phyloP scores from a whole-genome alignment of 73 alveolate genomes.

The Urostyla sp. region DNA sequence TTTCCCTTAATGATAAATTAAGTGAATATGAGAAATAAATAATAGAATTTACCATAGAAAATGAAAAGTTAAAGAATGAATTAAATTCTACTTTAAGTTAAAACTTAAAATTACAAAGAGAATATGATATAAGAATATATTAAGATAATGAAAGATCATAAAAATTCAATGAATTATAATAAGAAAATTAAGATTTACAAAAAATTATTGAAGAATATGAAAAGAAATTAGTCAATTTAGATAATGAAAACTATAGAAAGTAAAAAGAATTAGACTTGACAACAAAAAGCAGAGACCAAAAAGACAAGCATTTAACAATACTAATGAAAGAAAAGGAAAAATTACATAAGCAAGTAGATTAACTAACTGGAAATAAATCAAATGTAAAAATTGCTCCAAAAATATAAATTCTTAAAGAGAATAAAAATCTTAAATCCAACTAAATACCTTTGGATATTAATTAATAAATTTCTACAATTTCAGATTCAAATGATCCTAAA shows the following conservation, averaged over 20 bases:
- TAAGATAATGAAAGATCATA: background rate
- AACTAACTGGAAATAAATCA: slow-evolving; percentile 6
- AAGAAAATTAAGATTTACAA: background rate
- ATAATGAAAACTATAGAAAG: background rate
- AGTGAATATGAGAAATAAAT: background rate
- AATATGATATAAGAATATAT: background rate
- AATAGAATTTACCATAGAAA: background rate
- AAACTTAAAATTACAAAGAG: slow-evolving; percentile 11
- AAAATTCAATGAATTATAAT: background rate
- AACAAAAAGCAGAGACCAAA: slow-evolving; percentile 26
- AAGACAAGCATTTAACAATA: slow-evolving; percentile 47
- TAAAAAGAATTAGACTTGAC: slow-evolving; percentile 7
- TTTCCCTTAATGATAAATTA: background rate
- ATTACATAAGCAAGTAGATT: slow-evolving; percentile 38
- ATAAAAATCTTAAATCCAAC: background rate
- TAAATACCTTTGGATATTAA: background rate
- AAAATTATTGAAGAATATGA: slow-evolving; percentile 33
- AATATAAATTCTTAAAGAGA: background rate
- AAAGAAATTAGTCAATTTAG: background rate
- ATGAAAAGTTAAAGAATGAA: background rate
- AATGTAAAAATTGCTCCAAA: background rate
- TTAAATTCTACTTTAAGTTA: background rate
- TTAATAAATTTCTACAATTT: background rate
- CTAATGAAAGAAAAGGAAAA: slow-evolving; percentile 55
- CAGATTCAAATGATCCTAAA: slow-evolving; percentile 12